Base-by-base conservation (phyloP, 1,284 basidiomycete genomes). In the Ustilago hordei region DNA sequence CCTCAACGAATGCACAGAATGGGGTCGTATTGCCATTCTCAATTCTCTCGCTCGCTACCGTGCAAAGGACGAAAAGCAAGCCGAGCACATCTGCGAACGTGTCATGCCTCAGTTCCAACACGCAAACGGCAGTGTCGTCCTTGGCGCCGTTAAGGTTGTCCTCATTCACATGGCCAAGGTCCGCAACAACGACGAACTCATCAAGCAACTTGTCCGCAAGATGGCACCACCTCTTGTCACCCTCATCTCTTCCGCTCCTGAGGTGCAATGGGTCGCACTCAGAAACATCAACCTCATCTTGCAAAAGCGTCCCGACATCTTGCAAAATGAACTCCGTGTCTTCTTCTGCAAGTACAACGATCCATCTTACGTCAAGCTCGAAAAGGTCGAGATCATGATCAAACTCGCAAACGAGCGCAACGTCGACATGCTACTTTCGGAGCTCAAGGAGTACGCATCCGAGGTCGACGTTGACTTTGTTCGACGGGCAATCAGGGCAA, bases 341-440 rank as follows among this genome's bases (percentile, higher is more conserved):
- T 99, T 99, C 87, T 99, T 99, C 89, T 99, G 97, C 92, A 99
- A 99, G 87, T 99, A 99, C 89, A 99, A 98, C 86, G 97, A 99
- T 85, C 96, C 97, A 2, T 89, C 95, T 38, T 99, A 99, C 85
- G 95, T 98, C 87, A 99, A 99, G 88, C 91, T 98, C 58, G 96
- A 97, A 87, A 99, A 99, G 87, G 88, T 99, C 72, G 97, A 98
- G 81, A 98, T 98, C 87, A 98, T 99, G 95, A 95, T 98, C 73
- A 91, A 95, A 62, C 88, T 99, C 60, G 95, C 95, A 3, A 90
- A 90, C 36, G 95, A 97, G 70, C 92, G 91, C 84, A 99, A 98
- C 80, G 94, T 98, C 4, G 93, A 97, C 86, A 94, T 95, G 54
- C 89, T 99, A 47, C 88, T 99, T 75, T 95, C 94, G 85, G 97